These are phyloP conservation scores for Rasamsonia emersonii DNA, from an alignment of 2,329 filamentous ascomycete species.

Conservation along the genomic window DNA sequence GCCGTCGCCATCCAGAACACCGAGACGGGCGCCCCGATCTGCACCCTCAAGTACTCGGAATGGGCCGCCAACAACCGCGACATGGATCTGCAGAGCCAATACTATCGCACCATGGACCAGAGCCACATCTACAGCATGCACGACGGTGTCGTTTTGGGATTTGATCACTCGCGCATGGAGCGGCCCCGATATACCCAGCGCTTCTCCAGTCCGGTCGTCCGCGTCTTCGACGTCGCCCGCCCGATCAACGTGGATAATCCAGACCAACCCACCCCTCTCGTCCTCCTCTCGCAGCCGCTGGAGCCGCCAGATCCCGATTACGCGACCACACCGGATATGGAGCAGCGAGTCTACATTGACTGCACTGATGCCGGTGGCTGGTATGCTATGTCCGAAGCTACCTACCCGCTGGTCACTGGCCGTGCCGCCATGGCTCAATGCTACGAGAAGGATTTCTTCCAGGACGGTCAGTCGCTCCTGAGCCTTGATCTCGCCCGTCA, in stretches of 20 bases:
- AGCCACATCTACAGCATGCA: conserved; percentile 82
- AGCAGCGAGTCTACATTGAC: conserved; percentile 71
- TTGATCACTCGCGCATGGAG: conserved; percentile 55
- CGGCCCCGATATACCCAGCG: conserved; percentile 58
- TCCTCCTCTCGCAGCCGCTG: conserved; percentile 77
- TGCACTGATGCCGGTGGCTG: conserved; percentile 78
- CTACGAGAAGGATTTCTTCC: conserved; percentile 45
- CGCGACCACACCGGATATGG: conserved; percentile 24
- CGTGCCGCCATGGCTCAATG: conserved; percentile 51
- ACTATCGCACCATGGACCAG: conserved; percentile 69
- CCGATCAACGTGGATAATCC: conserved; percentile 57
- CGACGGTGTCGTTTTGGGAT: conserved; percentile 74
- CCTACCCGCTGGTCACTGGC: conserved; percentile 77
- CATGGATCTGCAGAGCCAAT: conserved; percentile 75
- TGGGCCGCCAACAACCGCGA: conserved; percentile 93
- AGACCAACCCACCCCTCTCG: conserved; percentile 58
- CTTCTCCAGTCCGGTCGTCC: conserved; percentile 68
- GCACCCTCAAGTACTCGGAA: conserved; percentile 85
- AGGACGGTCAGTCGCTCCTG: conserved; percentile 28
- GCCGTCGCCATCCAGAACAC: conserved; percentile 74
- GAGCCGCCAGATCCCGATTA: conserved; percentile 46
- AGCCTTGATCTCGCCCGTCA: conserved; percentile 40
- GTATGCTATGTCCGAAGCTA: conserved; percentile 83
- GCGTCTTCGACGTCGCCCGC: conserved; percentile 80
- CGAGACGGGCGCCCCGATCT: conserved; percentile 65